phyloP scores from a whole-genome alignment of 2,329 filamentous ascomycete genomes.

The Aspergillus flavus region DNA sequence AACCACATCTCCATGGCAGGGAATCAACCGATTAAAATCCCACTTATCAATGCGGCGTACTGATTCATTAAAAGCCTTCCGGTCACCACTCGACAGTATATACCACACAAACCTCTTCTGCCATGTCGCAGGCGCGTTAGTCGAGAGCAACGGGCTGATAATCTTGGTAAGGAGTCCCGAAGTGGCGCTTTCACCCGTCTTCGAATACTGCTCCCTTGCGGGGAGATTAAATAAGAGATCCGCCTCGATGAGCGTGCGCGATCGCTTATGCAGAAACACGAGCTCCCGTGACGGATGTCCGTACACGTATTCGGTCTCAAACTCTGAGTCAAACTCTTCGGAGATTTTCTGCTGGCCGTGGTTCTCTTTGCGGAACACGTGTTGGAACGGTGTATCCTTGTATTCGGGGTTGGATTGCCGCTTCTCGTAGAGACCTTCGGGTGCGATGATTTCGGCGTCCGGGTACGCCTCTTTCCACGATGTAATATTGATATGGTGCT shows the following conservation, averaged over 20 bases:
- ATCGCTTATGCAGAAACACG: constrained; percentile 81
- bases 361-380: constrained; percentile 66
- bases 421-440: constrained; percentile 82
- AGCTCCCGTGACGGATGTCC: constrained; percentile 83
- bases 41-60: constrained; percentile 70
- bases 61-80: constrained; percentile 70
- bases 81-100: constrained; percentile 61
- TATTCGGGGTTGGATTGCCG: constrained; percentile 62
- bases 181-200: constrained; percentile 54
- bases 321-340: constrained; percentile 82
- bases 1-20: constrained; percentile 91
- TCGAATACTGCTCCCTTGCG: constrained; percentile 78
- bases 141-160: constrained; percentile 59
- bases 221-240: constrained; percentile 93
- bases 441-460: constrained; percentile 75
- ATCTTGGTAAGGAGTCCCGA: constrained; percentile 64
- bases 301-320: constrained; percentile 81
- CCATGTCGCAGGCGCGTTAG: constrained; percentile 64
- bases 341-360: constrained; percentile 59
- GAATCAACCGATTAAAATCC: constrained; percentile 84
- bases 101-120: constrained; percentile 87
- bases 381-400: constrained; percentile 64
- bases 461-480: constrained; percentile 83
- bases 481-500: constrained; percentile 93
- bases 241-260: constrained; percentile 78